Percentiles rank a stretch among this genome's conserved stretches.
phyloP scores from a whole-genome alignment of 1,284 basidiomycete genomes.

The Ceratobasidium sp. region DNA sequence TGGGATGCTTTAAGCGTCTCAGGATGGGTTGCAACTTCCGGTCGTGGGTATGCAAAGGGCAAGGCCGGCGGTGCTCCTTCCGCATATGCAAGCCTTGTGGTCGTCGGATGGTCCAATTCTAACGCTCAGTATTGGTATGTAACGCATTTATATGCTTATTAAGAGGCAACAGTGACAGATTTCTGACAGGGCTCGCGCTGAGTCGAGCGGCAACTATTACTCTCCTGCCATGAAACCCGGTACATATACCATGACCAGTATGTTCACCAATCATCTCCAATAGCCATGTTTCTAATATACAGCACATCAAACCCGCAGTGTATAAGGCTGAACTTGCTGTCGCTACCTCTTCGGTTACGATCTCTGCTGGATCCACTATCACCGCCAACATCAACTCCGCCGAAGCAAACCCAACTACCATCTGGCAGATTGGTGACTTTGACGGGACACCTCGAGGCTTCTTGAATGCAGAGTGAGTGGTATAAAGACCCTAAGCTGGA shows the following conservation, averaged over 20 bases:
- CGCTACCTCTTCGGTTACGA: constrained; percentile 62
- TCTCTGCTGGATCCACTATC: constrained; percentile 60
- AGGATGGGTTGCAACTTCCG: constrained; percentile 63
- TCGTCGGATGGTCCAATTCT: constrained; percentile 61
- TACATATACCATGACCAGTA: constrained; percentile 61
- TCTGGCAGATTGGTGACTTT: constrained; percentile 66
- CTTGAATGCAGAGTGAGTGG: constrained; percentile 63
- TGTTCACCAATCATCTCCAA: constrained; percentile 10
- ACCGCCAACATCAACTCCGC: constrained; percentile 56
- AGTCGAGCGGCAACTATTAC: constrained; percentile 62
- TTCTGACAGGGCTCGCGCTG: constrained; percentile 50
- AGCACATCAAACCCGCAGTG: constrained; percentile 1
- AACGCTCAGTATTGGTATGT: constrained; percentile 65
- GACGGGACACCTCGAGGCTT: constrained; percentile 66
- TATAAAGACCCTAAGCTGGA: background rate
- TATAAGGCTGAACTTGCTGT: constrained; percentile 65
- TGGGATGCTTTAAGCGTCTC: constrained; percentile 63
- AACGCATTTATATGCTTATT: background rate
- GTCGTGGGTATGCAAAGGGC: constrained; percentile 64
- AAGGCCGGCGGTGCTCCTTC: constrained; percentile 63
- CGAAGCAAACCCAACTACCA: constrained; percentile 58
- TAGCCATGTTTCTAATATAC: background rate
- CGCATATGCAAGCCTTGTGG: constrained; percentile 53
- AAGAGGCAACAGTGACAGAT: background rate
- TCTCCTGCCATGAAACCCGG: constrained; percentile 67